phyloP scores from a whole-genome alignment of 306 rosid genomes.

The Alnus rubra region DNA sequence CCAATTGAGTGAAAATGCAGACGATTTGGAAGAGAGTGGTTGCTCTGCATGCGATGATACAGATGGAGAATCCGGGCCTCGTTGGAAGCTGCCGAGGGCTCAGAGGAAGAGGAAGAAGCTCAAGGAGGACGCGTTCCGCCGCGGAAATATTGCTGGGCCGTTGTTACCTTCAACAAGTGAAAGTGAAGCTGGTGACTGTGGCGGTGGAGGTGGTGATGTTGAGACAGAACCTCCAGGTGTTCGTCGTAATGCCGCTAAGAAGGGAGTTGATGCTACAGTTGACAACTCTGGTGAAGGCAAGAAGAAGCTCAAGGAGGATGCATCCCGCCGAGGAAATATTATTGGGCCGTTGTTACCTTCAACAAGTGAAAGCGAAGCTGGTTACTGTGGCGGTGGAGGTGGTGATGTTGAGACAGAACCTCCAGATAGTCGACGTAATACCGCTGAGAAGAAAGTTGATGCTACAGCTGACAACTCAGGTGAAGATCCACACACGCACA shows the following conservation, averaged over 20 bases:
- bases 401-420: slow-evolving; percentile 22
- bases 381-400: not conserved
- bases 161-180: slow-evolving; percentile 29
- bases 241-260: slow-evolving; percentile 46
- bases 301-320: slow-evolving; percentile 62
- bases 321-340: slow-evolving; percentile 45
- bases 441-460: slow-evolving; percentile 29
- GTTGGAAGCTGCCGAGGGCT: slow-evolving; percentile 56
- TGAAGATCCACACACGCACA: not conserved
- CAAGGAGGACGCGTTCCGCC: slow-evolving; percentile 53
- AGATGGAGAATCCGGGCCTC: slow-evolving; percentile 18
- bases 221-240: slow-evolving; percentile 24
- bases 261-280: slow-evolving; percentile 9
- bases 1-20: not conserved
- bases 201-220: slow-evolving; percentile 10
- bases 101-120: slow-evolving; percentile 72
- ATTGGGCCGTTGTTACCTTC: slow-evolving; percentile 63
- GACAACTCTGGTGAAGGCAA: slow-evolving; percentile 36
- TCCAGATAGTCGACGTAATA: slow-evolving; percentile 46
- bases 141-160: slow-evolving; percentile 62
- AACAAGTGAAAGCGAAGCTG: not conserved
- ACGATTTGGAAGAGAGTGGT: slow-evolving; percentile 28
- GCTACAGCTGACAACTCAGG: not conserved
- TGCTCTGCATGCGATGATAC: slow-evolving; percentile 35
- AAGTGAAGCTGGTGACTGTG: not conserved